phyloP scores from a whole-genome alignment of 352 stramenopile genomes.

The Phytophthora sp. region DNA sequence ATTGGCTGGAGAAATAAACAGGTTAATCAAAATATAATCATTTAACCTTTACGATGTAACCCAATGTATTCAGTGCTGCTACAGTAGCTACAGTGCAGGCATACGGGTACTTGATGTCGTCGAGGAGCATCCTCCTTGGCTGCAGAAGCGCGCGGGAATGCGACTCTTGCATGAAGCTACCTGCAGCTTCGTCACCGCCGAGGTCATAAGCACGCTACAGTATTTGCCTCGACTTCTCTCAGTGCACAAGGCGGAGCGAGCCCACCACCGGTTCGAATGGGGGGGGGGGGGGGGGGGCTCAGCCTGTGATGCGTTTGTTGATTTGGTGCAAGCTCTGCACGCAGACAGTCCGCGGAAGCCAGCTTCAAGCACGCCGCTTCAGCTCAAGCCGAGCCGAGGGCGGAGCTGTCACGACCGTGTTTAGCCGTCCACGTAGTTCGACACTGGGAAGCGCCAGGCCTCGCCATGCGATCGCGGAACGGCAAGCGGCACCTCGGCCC shows the following conservation, averaged over 20 bases:
- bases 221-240: background rate
- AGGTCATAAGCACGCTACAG: background rate
- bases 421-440: no score
- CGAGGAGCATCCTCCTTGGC: background rate
- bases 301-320: constrained; percentile 14
- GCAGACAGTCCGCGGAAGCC: constrained; percentile 16
- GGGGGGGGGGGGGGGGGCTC: no score
- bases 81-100: no score
- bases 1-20: constrained; percentile 12
- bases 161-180: background rate
- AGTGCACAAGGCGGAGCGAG: background rate
- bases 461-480: background rate
- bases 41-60: no score
- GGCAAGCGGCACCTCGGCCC: background rate
- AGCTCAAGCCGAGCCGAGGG: no score
- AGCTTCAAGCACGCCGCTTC: constrained; percentile 22
- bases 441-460: constrained; percentile 18
- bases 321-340: constrained; percentile 34
- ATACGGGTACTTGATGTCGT: no score
- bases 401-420: background rate
- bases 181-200: background rate
- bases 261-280: constrained; percentile 25
- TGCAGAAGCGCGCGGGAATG: constrained; percentile 11
- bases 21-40: background rate
- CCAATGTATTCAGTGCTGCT: background rate